Percentiles rank a stretch among this genome's conserved stretches.
phyloP scores from a whole-genome alignment of 495 filamentous ascomycete genomes.

The Hamigera avellanea region DNA sequence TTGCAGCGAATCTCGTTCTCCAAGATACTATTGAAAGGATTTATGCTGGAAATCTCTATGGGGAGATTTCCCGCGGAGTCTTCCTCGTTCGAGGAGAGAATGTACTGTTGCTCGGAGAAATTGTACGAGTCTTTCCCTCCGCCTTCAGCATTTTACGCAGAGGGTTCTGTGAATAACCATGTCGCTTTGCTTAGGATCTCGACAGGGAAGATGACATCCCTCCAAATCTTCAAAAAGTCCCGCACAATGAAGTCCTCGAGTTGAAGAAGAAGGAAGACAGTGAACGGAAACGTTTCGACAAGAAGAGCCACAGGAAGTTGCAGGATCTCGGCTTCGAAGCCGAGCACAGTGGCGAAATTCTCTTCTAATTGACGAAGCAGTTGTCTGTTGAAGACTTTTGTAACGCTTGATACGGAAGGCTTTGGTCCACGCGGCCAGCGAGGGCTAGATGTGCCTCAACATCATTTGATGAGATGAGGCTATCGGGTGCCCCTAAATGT shows the following conservation, averaged over 20 bases:
- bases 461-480: no score
- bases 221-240: conserved; percentile 51
- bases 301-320: conserved; percentile 55
- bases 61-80: conserved; percentile 68
- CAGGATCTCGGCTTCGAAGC: conserved; percentile 74
- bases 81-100: conserved; percentile 92
- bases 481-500: no score
- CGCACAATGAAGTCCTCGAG: conserved; percentile 56
- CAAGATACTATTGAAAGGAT: conserved; percentile 84
- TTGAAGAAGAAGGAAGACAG: conserved; percentile 57
- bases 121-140: conserved; percentile 37
- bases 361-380: conserved; percentile 40
- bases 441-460: no score
- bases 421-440: neutral
- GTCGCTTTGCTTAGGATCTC: conserved; percentile 47
- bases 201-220: conserved; percentile 89
- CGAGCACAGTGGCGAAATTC: conserved; percentile 65
- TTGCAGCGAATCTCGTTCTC: conserved; percentile 79
- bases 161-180: conserved; percentile 1
- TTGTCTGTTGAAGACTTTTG: no score
- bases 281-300: conserved; percentile 60
- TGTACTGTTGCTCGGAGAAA: conserved; percentile 82
- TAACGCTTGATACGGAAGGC: neutral
- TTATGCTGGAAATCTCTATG: conserved; percentile 62
- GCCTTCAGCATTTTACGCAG: neutral